Evolutionary conservation across 768 basidiomycete genomes (phyloP), one percentile per base, ranked within the genome.

Genomic region (Termitomyces sp.): DNA sequence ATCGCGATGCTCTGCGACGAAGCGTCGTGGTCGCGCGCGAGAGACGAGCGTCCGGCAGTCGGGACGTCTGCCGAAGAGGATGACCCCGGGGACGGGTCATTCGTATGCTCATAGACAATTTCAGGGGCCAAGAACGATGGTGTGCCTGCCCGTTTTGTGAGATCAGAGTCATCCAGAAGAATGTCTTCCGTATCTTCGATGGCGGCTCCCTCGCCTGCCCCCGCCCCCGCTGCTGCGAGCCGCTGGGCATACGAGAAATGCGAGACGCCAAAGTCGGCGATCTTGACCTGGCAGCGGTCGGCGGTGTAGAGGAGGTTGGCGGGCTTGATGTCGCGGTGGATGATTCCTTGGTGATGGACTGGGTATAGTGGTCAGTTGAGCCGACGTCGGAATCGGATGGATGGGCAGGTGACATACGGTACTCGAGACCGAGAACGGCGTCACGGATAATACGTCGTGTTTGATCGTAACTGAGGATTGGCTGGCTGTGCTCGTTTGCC

Each of bases 241-340:
- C 88, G 84, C 64, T 96, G 89, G 0, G 94, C 92, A 67, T 93
- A 90, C 5, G 94, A 96, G 75, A 96, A 95, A 71, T 96, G 94
- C 16, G 96, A 96, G 56, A 97, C 94, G 56, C 97, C 97, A 74
- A 99, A 98, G 76, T 99, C 97, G 32, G 90, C 94, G 63, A 99
- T 98, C 76, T 99, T 99, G 76, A 98, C 96, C 60, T 84, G 85
- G 61, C 85, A 84, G 57, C 92, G 88, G 76, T 96, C 91, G 32
- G 83, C 81, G 3, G 91, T 90, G 88, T 92, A 94, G 33, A 99
- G 83, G 24, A 99, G 86, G 74, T 99, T 99, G 50, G 95, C 93
- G 32, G 97, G 97, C 72, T 99, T 99, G 79, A 99, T 98, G 76
- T 99, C 97, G 60, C 97, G 92, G 76, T 99, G 97, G 54, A 99